Base-by-base conservation (phyloP, 176 grass and related monocot species). In the Cymbopogon citratus region DNA sequence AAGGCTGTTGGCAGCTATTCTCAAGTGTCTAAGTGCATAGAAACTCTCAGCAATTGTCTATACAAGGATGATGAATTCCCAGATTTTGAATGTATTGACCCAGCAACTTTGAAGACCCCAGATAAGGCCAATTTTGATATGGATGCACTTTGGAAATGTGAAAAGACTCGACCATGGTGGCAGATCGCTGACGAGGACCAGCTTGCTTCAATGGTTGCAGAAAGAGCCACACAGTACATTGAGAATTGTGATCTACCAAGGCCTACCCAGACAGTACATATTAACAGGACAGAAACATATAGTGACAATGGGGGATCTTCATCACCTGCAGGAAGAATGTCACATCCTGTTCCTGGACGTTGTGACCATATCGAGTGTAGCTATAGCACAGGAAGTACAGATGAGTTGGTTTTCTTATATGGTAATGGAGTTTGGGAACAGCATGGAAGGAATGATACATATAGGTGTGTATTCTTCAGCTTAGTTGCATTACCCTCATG, bases 191-290 rank as follows among this genome's bases (percentile, higher is more conserved):
- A 92, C 73, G 88, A 94, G 70, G 85, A 89, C 51, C 90, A 91
- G 64, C 62, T 98, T n/a, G 92, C 90, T 91, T 92, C 75, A 85
- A 70, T 98, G 28, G 88, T 98, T 72, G 84, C 95, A 64, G 84
- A 98, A 85, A 94, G 87, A 80, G 83, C 91, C 82, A 40, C 38
- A 81, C 83, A 81, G 12, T 60, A 87, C 71, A 83, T 97, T 57
- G 95, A 97, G 71, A 97, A 97, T 39, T 97, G 92, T 56, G 95
- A 97, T 76, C 87, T 97, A 18, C 95, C 95, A 75, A 97, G 83
- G 69, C 92, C 92, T 29, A 81, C 81, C 12, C 87, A 92, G 49
- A 90, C 77, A 23, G 71, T 87, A 45, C 73, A 12, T 84, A 63
- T 87, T 83, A 48, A 67, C 12, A 12, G 59, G 38, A 63, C 75